Percentiles rank a stretch among this genome's conserved stretches.
phyloP scores from a whole-genome alignment of 1,284 basidiomycete species.

The Taiwanofungus camphoratus region DNA sequence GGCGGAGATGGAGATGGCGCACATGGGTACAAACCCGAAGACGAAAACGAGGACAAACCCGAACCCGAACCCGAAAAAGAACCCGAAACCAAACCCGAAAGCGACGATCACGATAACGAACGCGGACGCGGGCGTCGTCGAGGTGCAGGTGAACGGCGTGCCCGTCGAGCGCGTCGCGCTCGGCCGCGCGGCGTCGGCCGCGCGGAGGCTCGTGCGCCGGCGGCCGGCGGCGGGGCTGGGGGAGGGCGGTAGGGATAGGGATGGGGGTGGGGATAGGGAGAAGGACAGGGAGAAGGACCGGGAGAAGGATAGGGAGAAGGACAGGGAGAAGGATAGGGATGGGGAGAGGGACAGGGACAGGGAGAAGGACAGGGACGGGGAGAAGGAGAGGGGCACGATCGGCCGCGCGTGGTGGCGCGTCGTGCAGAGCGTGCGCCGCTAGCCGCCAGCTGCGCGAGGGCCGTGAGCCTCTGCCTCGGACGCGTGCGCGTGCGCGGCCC shows the following conservation, averaged over 20 bases:
- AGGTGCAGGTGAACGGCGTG: no score
- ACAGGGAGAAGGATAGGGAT: background rate
- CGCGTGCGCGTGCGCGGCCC: no score
- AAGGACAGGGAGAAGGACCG: background rate
- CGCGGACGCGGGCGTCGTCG: background rate
- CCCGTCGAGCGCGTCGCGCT: no score
- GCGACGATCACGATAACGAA: background rate
- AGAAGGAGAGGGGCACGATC: constrained; percentile 9
- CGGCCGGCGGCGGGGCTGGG: no score
- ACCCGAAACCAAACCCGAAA: background rate
- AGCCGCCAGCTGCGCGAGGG: no score
- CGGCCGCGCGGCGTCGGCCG: no score
- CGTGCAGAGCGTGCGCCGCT: constrained; percentile 16
- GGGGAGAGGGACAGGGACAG: background rate
- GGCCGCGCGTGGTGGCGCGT: constrained; percentile 16
- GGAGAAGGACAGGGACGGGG: background rate
- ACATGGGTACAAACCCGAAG: background rate
- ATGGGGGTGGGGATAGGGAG: background rate
- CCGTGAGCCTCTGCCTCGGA: no score
- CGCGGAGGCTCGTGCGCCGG: no score
- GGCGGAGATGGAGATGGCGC: background rate
- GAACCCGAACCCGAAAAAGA: background rate
- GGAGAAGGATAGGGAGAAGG: background rate
- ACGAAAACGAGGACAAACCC: background rate
- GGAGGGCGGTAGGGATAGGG: background rate